Evolutionary conservation across 2,329 filamentous ascomycete species (phyloP).

Genomic region (Stagonosporopsis vannaccii): DNA sequence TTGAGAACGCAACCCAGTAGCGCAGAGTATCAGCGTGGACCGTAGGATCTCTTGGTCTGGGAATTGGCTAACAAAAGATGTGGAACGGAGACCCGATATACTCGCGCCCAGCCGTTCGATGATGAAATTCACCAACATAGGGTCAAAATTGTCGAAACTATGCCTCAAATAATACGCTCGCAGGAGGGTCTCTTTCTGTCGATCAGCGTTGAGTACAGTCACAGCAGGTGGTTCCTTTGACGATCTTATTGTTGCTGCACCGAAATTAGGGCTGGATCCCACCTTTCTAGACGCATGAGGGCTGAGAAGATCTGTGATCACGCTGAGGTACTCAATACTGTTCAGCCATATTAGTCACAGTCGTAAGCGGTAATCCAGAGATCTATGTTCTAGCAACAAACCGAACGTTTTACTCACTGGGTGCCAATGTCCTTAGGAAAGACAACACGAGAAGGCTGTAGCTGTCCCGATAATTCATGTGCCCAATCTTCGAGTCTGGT

Average conservation of each 20-base stretch:
- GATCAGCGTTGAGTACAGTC: background rate
- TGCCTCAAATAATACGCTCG: constrained; percentile 4
- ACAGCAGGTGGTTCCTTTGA: background rate
- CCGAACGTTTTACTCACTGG: background rate
- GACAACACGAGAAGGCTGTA: background rate
- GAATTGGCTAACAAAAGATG: background rate
- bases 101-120: constrained; percentile 1
- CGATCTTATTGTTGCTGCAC: background rate
- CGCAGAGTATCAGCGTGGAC: constrained; percentile 3
- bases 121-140: constrained; percentile 9
- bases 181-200: constrained; percentile 1
- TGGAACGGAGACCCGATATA: background rate
- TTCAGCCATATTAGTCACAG: background rate
- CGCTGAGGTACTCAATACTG: constrained; percentile 4
- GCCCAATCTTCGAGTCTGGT: background rate
- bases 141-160: constrained; percentile 5
- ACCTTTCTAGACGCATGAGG: background rate
- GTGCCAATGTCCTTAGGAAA: constrained; percentile 4
- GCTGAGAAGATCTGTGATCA: background rate
- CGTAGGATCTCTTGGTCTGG: background rate
- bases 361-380: background rate
- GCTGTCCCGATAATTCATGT: background rate
- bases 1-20: constrained; percentile 1
- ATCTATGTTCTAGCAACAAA: background rate
- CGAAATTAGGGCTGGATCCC: background rate